Conservation (phyloP, 2,329 filamentous ascomycete genomes). For the Didymella pomorum region DNA sequence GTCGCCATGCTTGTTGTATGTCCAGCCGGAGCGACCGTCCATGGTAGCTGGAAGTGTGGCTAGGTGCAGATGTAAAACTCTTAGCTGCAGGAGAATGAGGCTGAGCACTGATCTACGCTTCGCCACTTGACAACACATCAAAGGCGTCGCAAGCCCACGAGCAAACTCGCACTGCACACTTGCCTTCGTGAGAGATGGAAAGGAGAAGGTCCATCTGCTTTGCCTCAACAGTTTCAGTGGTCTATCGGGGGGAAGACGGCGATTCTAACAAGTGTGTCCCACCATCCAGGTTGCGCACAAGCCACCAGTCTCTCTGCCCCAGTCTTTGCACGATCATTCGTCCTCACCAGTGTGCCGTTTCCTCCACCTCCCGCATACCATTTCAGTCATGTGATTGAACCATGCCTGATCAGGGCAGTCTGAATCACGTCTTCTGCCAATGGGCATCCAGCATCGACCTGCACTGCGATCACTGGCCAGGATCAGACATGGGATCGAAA, state of each 20-base stretch:
- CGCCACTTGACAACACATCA: conserved; percentile 48
- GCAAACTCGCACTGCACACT: conserved; percentile 9
- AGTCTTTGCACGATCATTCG: conserved; percentile 43
- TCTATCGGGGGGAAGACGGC: conserved; percentile 28
- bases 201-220: conserved; percentile 26
- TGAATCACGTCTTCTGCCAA: conserved; percentile 34
- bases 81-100: conserved; percentile 41
- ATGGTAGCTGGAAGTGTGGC: conserved; percentile 42
- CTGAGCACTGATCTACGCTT: conserved; percentile 41
- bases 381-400: conserved; percentile 41
- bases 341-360: conserved; percentile 32
- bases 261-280: conserved; percentile 33
- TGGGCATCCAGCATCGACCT: conserved; percentile 25
- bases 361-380: conserved; percentile 35
- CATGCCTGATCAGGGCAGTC: conserved; percentile 30
- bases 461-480: conserved; percentile 32
- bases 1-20: conserved; percentile 13
- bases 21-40: conserved; percentile 39
- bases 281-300: conserved; percentile 40
- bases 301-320: conserved; percentile 41
- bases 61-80: conserved; percentile 33
- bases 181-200: conserved; percentile 16
- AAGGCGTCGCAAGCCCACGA: conserved; percentile 25
- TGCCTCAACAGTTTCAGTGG: conserved; percentile 36
- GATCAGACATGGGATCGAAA: conserved; percentile 34